A percentile compares a stretch with the other conserved stretches of the same genome.
Conservation (phyloP, 1,284 basidiomycete species). For the Ceratorhiza oryzae-sativae region DNA sequence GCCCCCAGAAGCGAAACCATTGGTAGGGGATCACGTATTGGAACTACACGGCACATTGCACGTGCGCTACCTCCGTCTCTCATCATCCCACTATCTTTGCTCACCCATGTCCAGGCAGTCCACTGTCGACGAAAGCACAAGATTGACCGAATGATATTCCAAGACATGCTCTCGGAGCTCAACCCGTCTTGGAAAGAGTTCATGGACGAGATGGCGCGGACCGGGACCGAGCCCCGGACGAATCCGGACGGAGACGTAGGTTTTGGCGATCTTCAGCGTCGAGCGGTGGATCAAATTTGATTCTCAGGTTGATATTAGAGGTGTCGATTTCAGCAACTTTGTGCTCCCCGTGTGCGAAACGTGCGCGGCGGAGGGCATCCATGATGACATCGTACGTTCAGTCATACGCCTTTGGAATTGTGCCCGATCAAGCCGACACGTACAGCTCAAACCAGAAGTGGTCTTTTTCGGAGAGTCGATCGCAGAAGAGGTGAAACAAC, state of each 20-base stretch:
- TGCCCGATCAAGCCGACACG: neutral
- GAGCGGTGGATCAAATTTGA: neutral
- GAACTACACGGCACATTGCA: conserved; percentile 91
- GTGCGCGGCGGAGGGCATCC: conserved; percentile 62
- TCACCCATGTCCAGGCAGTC: conserved; percentile 60
- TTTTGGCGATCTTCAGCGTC: conserved; percentile 36
- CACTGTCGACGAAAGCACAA: conserved; percentile 75
- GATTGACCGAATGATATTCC: conserved; percentile 72
- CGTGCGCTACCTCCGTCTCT: conserved; percentile 57
- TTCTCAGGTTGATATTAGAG: conserved; percentile 76
- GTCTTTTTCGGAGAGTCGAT: conserved; percentile 92
- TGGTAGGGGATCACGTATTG: conserved; percentile 61
- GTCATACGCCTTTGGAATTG: neutral
- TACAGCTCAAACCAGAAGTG: conserved; percentile 80
- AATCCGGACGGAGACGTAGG: conserved; percentile 92
- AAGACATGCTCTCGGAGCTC: conserved; percentile 69
- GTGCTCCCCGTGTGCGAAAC: conserved; percentile 76
- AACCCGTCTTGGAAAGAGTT: conserved; percentile 85
- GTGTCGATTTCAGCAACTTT: conserved; percentile 77
- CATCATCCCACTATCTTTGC: conserved; percentile 27
- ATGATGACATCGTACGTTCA: conserved; percentile 60
- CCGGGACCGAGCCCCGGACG: conserved; percentile 70
- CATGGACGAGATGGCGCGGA: conserved; percentile 69
- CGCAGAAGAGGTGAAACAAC: conserved; percentile 63
- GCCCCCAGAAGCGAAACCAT: conserved; percentile 51